Base-by-base conservation (phyloP, 257 asterid genomes). In the Rauvolfia tetraphylla region DNA sequence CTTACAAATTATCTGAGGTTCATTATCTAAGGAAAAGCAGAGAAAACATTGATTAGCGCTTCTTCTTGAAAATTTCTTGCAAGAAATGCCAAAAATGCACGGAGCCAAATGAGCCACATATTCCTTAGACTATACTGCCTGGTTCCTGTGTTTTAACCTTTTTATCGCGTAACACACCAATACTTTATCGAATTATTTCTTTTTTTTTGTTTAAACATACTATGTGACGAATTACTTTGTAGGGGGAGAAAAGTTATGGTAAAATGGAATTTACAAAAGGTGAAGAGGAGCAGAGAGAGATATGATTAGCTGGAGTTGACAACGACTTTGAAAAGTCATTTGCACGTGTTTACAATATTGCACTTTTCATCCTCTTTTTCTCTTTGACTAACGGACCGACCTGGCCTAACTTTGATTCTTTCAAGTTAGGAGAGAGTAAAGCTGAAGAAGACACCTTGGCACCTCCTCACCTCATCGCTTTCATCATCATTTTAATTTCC, bases 401-500 rank as follows among this genome's bases (percentile, higher is more conserved):
- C 81, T 53, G 68, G 74, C 81, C 81, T 78, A 78, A 78, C 81
- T 78, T 72, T 62, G 78, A 78, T 63, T 17, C 9, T 63, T 63
- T 63, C 8, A 2, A 15, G 0, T 62, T 62, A 31, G 18, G 29
- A 29, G 20, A 29, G 15, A 15, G 23, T 12, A 53, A 33, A 33
- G 59, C 34, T 29, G 31, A 58, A 59, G 31, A 17, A 58, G 78
- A 59, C 71, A 13, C 27, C 34, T n/a, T n/a, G 4, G 14, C 5
- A 3, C 3, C 22, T 2, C 22, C 1, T 15, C n/a, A 25, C 44
- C n/a, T 8, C 13, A 62, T 62, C 59, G 7, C n/a, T 74, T 41
- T 29, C 44, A 27, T 18, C 57, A 39, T 29, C 44, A 0, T 23
- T 23, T 38, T 14, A 31, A 31, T 51, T 31, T 36, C 51, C 51